phyloP scores from a whole-genome alignment of 2,329 filamentous ascomycete genomes.

The Chaetomium globosum region DNA sequence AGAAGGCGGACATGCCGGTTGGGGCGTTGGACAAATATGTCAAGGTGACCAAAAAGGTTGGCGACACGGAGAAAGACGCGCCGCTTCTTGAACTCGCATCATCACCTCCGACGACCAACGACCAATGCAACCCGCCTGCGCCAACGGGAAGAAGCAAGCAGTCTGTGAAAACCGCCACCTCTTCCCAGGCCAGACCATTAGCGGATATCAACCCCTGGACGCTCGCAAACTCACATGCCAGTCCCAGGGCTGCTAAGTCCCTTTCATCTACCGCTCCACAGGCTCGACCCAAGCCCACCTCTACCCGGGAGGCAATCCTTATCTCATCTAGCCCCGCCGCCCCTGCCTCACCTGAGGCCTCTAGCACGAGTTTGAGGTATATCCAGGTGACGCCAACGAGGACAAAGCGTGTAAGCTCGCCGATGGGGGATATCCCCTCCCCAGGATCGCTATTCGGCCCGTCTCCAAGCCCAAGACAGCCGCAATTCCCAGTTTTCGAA shows the following conservation, averaged over 20 bases:
- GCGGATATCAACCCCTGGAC: conserved; percentile 46
- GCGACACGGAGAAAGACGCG: conserved; percentile 14
- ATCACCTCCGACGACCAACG: conserved; percentile 14
- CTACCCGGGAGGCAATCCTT: conserved; percentile 34
- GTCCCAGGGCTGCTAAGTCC: conserved; percentile 37
- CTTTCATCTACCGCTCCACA: conserved; percentile 17
- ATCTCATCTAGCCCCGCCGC: conserved; percentile 39
- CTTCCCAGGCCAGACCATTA: conserved; percentile 31
- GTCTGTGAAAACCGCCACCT: conserved; percentile 29
- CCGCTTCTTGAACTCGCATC: conserved; percentile 6
- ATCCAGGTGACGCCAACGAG: conserved; percentile 11
- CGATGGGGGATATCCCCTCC: neutral
- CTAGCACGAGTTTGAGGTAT: conserved; percentile 4
- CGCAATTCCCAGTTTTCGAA: conserved; percentile 16
- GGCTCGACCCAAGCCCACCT: conserved; percentile 7
- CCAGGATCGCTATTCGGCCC: neutral
- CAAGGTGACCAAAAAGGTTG: conserved; percentile 43
- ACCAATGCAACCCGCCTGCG: conserved; percentile 4
- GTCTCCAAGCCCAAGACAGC: conserved; percentile 16
- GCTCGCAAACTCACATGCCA: conserved; percentile 45
- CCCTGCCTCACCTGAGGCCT: conserved; percentile 20
- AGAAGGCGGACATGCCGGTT: conserved; percentile 36
- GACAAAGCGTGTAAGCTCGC: conserved; percentile 4
- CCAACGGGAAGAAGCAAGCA: conserved; percentile 39
- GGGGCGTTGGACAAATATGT: conserved; percentile 47